Evolutionary conservation across 129 eudicot genomes (phyloP).

Genomic region (Gnaphalium uliginosum): DNA sequence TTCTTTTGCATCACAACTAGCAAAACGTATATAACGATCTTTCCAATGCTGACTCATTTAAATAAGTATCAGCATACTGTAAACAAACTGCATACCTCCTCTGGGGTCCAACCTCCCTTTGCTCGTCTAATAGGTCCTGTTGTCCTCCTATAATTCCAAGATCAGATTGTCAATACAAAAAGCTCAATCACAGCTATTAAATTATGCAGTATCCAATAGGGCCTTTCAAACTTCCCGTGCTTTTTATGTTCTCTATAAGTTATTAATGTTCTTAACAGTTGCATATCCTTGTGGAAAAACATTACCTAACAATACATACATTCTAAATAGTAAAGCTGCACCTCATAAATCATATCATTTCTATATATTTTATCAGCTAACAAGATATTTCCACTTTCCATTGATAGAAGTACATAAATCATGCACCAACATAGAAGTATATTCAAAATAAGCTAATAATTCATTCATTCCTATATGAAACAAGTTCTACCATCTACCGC

Average conservation of each 20-base stretch:
- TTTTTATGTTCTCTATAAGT: slow-evolving; percentile 15
- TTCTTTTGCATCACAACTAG: slow-evolving; percentile 11
- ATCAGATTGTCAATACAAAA: slow-evolving; percentile 23
- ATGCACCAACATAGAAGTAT: slow-evolving; percentile 15
- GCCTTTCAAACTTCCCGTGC: neutral
- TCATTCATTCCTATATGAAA: neutral
- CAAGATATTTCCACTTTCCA: neutral
- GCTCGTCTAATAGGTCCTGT: slow-evolving; percentile 97
- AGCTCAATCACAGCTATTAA: slow-evolving; percentile 1
- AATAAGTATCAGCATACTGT: neutral
- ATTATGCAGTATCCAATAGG: slow-evolving; percentile 15
- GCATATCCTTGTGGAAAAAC: neutral
- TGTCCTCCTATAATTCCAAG: slow-evolving; percentile 64
- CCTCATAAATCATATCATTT: slow-evolving; percentile 10
- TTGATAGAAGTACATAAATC: slow-evolving; percentile 17
- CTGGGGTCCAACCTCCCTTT: slow-evolving; percentile 98
- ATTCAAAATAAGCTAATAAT: slow-evolving; percentile 13
- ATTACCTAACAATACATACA: slow-evolving; percentile 16
- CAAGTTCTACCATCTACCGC: slow-evolving; percentile 13
- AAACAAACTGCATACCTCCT: slow-evolving; percentile 65
- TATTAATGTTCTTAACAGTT: slow-evolving; percentile 14
- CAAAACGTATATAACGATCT: neutral
- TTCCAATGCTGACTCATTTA: neutral
- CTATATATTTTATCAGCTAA: neutral
- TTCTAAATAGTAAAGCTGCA: slow-evolving; percentile 17